Percentiles rank a stretch among this genome's conserved stretches.
Conservation (phyloP, 106 monocot species). For the Allium sativum region DNA sequence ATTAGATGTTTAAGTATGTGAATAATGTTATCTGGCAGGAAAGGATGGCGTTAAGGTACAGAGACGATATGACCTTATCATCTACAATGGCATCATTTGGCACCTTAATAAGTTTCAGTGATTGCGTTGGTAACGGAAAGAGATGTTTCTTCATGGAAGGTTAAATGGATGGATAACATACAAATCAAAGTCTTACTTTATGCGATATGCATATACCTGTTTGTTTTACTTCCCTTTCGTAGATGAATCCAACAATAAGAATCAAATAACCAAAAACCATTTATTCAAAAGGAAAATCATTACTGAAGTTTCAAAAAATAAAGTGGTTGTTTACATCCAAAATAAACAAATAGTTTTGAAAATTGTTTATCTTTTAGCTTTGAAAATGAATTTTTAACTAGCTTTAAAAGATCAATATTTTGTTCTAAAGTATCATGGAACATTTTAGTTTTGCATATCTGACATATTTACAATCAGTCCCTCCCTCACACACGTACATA, state of each 20-base stretch:
- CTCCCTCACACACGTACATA: too few species aligned
- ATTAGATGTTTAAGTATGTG: too few species aligned
- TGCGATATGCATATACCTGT: constrained; percentile 11
- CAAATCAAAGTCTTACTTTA: constrained; percentile 19
- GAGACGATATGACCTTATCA: constrained; percentile 27
- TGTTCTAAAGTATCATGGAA: too few species aligned
- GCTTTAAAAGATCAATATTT: too few species aligned
- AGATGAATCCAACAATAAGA: too few species aligned
- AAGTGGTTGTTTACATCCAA: background rate
- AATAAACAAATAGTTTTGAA: too few species aligned
- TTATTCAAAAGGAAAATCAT: too few species aligned
- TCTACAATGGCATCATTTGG: constrained; percentile 30
- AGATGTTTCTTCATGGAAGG: constrained; percentile 31
- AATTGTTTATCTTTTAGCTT: too few species aligned
- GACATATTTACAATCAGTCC: too few species aligned
- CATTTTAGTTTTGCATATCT: too few species aligned
- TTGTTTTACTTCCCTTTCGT: background rate
- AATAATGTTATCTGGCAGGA: constrained; percentile 12
- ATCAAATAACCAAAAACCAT: too few species aligned
- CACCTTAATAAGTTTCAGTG: constrained; percentile 13
- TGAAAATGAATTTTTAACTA: too few species aligned
- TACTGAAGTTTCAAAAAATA: background rate
- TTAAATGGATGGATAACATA: constrained; percentile 16
- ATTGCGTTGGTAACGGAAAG: constrained; percentile 24
- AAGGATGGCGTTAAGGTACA: constrained; percentile 21